Evolutionary conservation across 768 basidiomycete species (phyloP).

Genomic region (Kondoa subrosea): DNA sequence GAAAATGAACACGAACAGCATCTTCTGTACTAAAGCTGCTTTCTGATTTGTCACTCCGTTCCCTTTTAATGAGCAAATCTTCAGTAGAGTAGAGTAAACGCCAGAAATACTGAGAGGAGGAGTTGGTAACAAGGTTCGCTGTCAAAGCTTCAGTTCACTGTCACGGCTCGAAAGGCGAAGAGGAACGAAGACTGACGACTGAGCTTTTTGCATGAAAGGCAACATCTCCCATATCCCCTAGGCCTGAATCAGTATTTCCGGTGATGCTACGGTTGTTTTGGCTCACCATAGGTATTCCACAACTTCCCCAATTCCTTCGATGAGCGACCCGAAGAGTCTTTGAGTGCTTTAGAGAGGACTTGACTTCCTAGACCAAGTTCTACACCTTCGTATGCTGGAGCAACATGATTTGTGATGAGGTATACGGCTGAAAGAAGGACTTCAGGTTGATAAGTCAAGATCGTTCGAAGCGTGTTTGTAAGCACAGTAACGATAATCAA

Average conservation of each 20-base stretch:
- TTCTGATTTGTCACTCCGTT: constrained; percentile 59
- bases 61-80: constrained; percentile 53
- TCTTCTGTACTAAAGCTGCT: constrained; percentile 57
- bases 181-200: constrained; percentile 34
- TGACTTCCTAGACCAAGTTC: constrained; percentile 27
- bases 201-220: constrained; percentile 54
- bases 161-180: constrained; percentile 31
- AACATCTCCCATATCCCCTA: constrained; percentile 75
- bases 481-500: constrained; percentile 51
- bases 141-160: constrained; percentile 33
- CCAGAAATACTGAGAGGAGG: constrained; percentile 40
- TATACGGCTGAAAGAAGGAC: constrained; percentile 43
- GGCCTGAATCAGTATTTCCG: too few relatives aligned
- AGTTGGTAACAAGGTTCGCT: constrained; percentile 17
- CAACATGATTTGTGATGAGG: constrained; percentile 22
- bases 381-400: constrained; percentile 19
- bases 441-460: constrained; percentile 48
- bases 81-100: constrained; percentile 52
- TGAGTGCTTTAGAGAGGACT: constrained; percentile 18
- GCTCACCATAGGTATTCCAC: constrained; percentile 50
- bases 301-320: constrained; percentile 43
- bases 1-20: too few relatives aligned
- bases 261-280: too few relatives aligned
- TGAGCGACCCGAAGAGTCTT: constrained; percentile 21
- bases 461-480: constrained; percentile 55